These are phyloP conservation scores for Penicillium atrosanguineum DNA, from an alignment of 495 filamentous ascomycete genomes.

Conservation along the genomic window DNA sequence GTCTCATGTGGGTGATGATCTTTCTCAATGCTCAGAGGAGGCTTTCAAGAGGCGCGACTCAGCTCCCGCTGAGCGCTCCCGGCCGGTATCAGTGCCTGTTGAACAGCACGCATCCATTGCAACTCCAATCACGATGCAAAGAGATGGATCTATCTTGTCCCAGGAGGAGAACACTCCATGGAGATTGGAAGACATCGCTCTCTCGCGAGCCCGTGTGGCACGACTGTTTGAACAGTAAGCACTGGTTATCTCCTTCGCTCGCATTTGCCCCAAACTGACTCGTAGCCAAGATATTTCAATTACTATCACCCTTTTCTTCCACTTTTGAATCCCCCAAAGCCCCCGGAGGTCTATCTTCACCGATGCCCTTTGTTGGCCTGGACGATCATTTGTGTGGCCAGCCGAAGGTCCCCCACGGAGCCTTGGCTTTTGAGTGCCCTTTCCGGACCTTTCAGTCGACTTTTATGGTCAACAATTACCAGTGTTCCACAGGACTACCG, in stretches of 20 bases:
- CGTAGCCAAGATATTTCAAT: slow-evolving; percentile 58
- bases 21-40: slow-evolving; percentile 43
- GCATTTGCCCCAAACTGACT: background rate
- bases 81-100: slow-evolving; percentile 38
- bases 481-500: slow-evolving; percentile 81
- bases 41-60: slow-evolving; percentile 35
- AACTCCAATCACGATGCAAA: slow-evolving; percentile 38
- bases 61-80: slow-evolving; percentile 24
- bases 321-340: slow-evolving; percentile 67
- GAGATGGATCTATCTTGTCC: slow-evolving; percentile 41
- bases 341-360: slow-evolving; percentile 73
- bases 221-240: slow-evolving; percentile 47
- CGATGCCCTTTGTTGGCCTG: slow-evolving; percentile 79
- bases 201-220: slow-evolving; percentile 37
- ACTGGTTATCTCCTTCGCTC: background rate
- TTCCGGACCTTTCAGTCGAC: slow-evolving; percentile 66
- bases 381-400: slow-evolving; percentile 79
- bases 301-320: slow-evolving; percentile 85
- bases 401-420: slow-evolving; percentile 68
- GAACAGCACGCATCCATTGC: slow-evolving; percentile 37
- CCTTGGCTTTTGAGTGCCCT: slow-evolving; percentile 67
- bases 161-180: slow-evolving; percentile 38
- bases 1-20: slow-evolving; percentile 29
- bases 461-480: slow-evolving; percentile 79
- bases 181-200: slow-evolving; percentile 43